phyloP scores from a whole-genome alignment of 495 filamentous ascomycete genomes.

The Achaetomiella virescens region DNA sequence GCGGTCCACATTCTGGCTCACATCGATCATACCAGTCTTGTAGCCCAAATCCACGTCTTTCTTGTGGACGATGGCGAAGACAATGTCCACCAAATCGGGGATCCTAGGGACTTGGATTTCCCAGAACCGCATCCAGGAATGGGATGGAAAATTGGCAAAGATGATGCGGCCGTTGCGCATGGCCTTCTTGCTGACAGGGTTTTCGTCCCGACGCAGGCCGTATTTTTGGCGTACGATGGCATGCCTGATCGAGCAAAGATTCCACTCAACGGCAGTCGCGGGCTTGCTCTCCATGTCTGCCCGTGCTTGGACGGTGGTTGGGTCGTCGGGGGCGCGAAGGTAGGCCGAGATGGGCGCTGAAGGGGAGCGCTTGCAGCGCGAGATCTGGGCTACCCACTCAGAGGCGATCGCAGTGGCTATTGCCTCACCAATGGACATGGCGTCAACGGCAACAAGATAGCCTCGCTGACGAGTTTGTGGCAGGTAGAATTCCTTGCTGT shows the following conservation, averaged over 20 bases:
- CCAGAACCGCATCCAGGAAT: conserved; percentile 15
- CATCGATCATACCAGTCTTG: conserved; percentile 58
- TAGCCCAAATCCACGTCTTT: conserved; percentile 52
- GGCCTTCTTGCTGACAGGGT: conserved; percentile 20
- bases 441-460: conserved; percentile 64
- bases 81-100: conserved; percentile 63
- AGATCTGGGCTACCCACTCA: conserved; percentile 29
- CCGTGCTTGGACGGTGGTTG: conserved; percentile 44
- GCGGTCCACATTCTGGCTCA: conserved; percentile 73
- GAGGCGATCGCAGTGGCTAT: background rate
- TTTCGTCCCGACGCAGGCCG: conserved; percentile 6
- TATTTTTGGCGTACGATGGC: conserved; percentile 3
- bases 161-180: conserved; percentile 18
- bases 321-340: conserved; percentile 53
- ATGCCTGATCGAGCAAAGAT: conserved; percentile 18
- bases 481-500: conserved; percentile 72
- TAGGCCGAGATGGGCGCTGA: conserved; percentile 61
- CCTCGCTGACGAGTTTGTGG: conserved; percentile 71
- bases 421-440: conserved; percentile 20
- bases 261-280: conserved; percentile 6
- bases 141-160: background rate
- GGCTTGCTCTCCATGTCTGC: conserved; percentile 38
- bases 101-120: conserved; percentile 46
- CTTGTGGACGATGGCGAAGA: conserved; percentile 42
- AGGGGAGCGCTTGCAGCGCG: conserved; percentile 47